Base-by-base conservation (phyloP, 208 protist species). In the Trypanosoma conorhini region DNA sequence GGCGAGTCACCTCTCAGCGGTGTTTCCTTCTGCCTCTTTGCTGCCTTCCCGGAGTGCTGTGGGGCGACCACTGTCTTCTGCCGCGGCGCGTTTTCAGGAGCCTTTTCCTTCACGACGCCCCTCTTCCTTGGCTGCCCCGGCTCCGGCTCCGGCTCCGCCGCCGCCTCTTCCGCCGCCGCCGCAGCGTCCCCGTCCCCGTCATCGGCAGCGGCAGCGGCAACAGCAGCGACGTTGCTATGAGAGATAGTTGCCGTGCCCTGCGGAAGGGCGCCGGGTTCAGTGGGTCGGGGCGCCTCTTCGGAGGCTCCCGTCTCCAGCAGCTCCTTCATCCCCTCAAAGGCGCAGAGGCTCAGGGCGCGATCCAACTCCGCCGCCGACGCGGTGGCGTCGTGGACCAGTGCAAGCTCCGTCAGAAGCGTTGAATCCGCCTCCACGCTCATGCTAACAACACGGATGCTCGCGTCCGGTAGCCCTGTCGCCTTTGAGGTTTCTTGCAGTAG, bases 401-500 rank as follows among this genome's bases (percentile, higher is more conserved):
- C 74, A 38, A 92, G 58, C 26, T 60, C 62, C n/a, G 74, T 75
- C 30, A 76, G 44, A 58, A 85, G 72, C 21, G 63, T 77, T 5
- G n/a, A 44, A 21, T 12, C 72, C 30, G 58, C 69, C 35, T 72
- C 64, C 35, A 72, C 67, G 28, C 66, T 52, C 28, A 92, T 63
- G 15, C 59, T 44, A 30, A 58, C 50, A 42, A 92, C 74, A 33
- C 75, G 77, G 31, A 92, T 74, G 48, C 71, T 80, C 58, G 58
- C 63, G 33, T 72, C 31, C 42, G 81, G 72, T 46, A 92, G 52
- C 21, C 63, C 73, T 40, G 65, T 57, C 22, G 86, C 86, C 26
- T 55, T 58, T 13, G 78, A 81, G 15, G 72, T 62, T 30, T 92
- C 86, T 42, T 71, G 76, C 15, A 74, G 22, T 26, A 92, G n/a